Percentiles rank a stretch among this genome's conserved stretches.
These are phyloP conservation scores for Podospora australis DNA, from an alignment of 495 filamentous ascomycete species.

Conservation along the genomic window DNA sequence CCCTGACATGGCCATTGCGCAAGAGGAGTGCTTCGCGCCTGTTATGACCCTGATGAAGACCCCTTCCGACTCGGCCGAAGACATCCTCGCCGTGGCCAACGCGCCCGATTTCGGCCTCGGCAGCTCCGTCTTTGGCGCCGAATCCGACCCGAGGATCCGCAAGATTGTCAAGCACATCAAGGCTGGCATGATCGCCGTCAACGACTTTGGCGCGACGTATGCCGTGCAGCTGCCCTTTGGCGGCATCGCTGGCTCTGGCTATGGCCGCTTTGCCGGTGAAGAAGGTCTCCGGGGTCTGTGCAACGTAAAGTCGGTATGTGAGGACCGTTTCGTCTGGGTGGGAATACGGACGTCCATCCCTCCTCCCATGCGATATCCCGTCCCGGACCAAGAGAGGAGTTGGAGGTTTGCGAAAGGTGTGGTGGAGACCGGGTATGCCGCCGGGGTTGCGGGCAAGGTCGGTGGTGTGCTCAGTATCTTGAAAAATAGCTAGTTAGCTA, in stretches of 20 bases:
- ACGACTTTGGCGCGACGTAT: conserved; percentile 91
- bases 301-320: conserved; percentile 79
- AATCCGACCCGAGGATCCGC: conserved; percentile 34
- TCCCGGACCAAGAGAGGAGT: conserved; percentile 45
- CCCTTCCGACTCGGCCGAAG: conserved; percentile 36
- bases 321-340: conserved; percentile 58
- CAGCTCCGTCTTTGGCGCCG: conserved; percentile 71
- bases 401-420: conserved; percentile 53
- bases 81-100: conserved; percentile 69
- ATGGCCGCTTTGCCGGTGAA: conserved; percentile 86
- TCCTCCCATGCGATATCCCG: conserved; percentile 70
- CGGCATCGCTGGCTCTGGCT: conserved; percentile 77
- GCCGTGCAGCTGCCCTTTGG: conserved; percentile 91
- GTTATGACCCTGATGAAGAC: conserved; percentile 80
- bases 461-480: conserved; percentile 35
- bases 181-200: conserved; percentile 85
- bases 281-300: conserved; percentile 81
- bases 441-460: conserved; percentile 31
- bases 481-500: conserved; percentile 27
- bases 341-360: conserved; percentile 73
- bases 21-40: conserved; percentile 87
- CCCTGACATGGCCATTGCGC: conserved; percentile 72
- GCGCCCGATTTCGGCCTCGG: conserved; percentile 72
- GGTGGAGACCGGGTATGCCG: conserved; percentile 49
- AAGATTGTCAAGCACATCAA: conserved; percentile 60